Evolutionary conservation across 768 basidiomycete species (phyloP).

Genomic region (Tephrocybe sp.): DNA sequence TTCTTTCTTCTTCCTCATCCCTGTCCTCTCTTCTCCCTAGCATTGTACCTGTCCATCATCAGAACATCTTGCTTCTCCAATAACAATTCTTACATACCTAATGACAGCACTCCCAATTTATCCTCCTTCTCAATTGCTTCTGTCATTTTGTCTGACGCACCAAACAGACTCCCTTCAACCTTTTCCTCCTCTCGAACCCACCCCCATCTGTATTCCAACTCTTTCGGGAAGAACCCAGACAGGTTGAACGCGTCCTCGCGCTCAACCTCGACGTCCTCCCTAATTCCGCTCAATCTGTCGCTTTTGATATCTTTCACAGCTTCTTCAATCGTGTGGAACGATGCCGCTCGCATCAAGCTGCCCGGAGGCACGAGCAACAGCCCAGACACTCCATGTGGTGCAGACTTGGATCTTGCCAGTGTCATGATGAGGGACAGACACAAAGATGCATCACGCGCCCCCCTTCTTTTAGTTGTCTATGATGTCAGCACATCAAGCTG

Average conservation of each 20-base stretch:
- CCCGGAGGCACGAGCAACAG: slow-evolving; percentile 2
- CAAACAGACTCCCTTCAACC: slow-evolving; percentile 17
- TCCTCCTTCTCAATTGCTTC: slow-evolving; percentile 41
- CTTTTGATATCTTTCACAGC: slow-evolving; percentile 9
- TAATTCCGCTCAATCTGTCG: background rate
- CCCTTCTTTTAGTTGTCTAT: slow-evolving; percentile 5
- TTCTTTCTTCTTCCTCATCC: slow-evolving; percentile 32
- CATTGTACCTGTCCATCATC: slow-evolving; percentile 6
- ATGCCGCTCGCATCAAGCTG: slow-evolving; percentile 17
- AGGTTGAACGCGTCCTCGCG: slow-evolving; percentile 47
- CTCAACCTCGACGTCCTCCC: background rate
- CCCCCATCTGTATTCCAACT: slow-evolving; percentile 29
- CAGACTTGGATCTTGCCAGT: slow-evolving; percentile 28
- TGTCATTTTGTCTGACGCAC: slow-evolving; percentile 24
- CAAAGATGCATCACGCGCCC: background rate
- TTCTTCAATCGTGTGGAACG: slow-evolving; percentile 17
- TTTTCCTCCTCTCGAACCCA: slow-evolving; percentile 37
- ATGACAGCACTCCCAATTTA: slow-evolving; percentile 45
- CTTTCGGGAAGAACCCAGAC: slow-evolving; percentile 44
- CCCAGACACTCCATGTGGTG: slow-evolving; percentile 23
- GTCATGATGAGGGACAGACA: slow-evolving; percentile 9
- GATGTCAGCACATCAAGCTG: slow-evolving; percentile 13
- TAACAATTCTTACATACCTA: slow-evolving; percentile 31
- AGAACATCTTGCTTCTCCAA: slow-evolving; percentile 18
- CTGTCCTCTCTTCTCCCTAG: slow-evolving; percentile 18